Evolutionary conservation across 352 stramenopile genomes (phyloP), one percentile per base, ranked within the genome.

Genomic region (Halophytophthora polymorphica): DNA sequence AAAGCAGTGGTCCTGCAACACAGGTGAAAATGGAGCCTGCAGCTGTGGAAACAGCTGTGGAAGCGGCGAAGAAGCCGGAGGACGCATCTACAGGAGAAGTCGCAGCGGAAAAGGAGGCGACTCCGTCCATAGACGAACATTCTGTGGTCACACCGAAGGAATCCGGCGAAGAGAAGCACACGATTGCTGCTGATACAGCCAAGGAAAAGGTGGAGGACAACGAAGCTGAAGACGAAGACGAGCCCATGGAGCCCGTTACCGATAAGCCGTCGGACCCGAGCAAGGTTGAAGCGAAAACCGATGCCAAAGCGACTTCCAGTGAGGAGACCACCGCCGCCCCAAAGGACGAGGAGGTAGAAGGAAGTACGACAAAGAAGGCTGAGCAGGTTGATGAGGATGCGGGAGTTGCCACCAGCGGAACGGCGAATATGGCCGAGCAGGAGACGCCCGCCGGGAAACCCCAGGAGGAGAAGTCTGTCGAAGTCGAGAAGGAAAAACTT

Each of bases 401-500:
- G 25, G 25, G 8, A 31, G 8, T 8, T 31, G 25, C 25, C 8
- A 31, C 25, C 4, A 31, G 25, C 25, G 15, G 14, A 22, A 42
- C 45, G 36, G 17, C 29, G 14, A 47, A 40, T 14, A 13, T 2
- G 34, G 39, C 31, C 1, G 29, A 38, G 12, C n/a, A 53, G 6
- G 40, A 50, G 14, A 3, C 19, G 45, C 25, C 44, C 54, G 14
- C 22, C 18, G 34, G 8, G 2, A 15, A 56, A 43, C 2, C 17
- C 29, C 21, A 51, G 14, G 35, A 45, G 29, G 35, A 54, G 2
- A n/a, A 31, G 25, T 34, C 44, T n/a, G 49, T 68, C 33, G 48
- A 61, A 8, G 41, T 64, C 14, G 64, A 64, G 40, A 50, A 69
- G 35, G 51, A 66, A 17, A 43, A 45, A 33, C 31, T 33, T 8